Base-by-base conservation (phyloP, 2,329 filamentous ascomycete species). In the Clonostachys byssicola region DNA sequence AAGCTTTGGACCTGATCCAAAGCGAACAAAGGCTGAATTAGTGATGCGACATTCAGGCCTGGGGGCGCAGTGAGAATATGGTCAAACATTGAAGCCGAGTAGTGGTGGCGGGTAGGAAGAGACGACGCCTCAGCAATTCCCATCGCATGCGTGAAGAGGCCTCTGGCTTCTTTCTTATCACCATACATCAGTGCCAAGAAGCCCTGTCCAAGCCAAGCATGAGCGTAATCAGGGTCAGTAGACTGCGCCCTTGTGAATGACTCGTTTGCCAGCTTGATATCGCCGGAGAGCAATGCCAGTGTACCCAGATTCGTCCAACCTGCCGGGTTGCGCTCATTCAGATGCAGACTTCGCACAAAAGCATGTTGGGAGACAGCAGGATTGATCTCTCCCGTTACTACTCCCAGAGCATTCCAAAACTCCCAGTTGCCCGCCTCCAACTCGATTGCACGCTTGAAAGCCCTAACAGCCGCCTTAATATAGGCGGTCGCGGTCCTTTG, bases 361-460 rank as follows among this genome's bases (percentile, higher is more conserved):
- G 94, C 84, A 64, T 99, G 95, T 64, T 99, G 94, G 0, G 94
- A 85, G 3, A 99, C 89, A 48, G 86, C 84, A 0, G 92, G 87
- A 59, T 89, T 96, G 54, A 96, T 77, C 42, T 83, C 82, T 52
- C 89, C 92, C 3, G 94, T 96, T 23, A 89, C 90, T 5, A 97
- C 89, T 44, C 92, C 94, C 4, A 99, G 77, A 0, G 94, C 86
- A 60, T 97, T 97, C 94, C 94, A 99, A 64, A 97, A 97, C 55
- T 97, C 92, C 0, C 89, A 75, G 60, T 97, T 99, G 45, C 91
- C 89, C 7, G 92, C 88, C 65, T 99, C 95, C 2, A 96, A 76
- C 66, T 97, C 94, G 54, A 99, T 99, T 1, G 94, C 89, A 41
- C 89, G 80, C 70, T 99, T 99, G 77, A 99, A 97, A 57, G 89